Evolutionary conservation across 495 filamentous ascomycete genomes (phyloP).

Genomic region (Pyronema omphalodes): DNA sequence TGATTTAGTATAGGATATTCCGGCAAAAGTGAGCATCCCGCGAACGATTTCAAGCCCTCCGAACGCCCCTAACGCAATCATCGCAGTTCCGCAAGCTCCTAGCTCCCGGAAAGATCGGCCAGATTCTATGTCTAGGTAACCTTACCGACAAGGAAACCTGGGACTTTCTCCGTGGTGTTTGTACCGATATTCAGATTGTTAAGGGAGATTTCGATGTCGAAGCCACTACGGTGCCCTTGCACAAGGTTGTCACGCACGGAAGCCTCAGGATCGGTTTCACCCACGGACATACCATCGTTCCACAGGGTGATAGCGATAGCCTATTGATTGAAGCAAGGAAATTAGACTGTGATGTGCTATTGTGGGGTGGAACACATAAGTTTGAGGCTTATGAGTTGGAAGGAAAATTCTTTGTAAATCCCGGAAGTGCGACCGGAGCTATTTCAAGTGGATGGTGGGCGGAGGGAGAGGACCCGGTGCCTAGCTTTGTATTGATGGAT

Average conservation of each 20-base stretch:
- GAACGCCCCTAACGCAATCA: conserved; percentile 10
- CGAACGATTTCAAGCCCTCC: conserved; percentile 1
- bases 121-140: conserved; percentile 94
- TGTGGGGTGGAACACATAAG: conserved; percentile 92
- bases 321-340: conserved; percentile 84
- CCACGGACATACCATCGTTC: conserved; percentile 89
- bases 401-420: conserved; percentile 96
- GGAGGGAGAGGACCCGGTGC: conserved; percentile 63
- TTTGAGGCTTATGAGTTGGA: conserved; percentile 99
- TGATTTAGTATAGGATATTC: conserved; percentile 48
- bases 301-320: conserved; percentile 74
- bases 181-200: conserved; percentile 89
- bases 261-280: conserved; percentile 87
- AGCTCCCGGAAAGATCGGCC: conserved; percentile 90
- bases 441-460: conserved; percentile 38
- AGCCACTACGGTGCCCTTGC: conserved; percentile 72
- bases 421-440: conserved; percentile 35
- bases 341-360: conserved; percentile 89
- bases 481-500: conserved; percentile 98
- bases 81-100: conserved; percentile 92
- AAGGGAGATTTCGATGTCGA: conserved; percentile 88
- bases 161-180: conserved; percentile 79
- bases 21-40: conserved; percentile 49
- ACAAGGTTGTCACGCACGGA: conserved; percentile 88
- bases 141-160: conserved; percentile 87